These are phyloP conservation scores for Rauvolfia tetraphylla DNA, from an alignment of 257 asterid genomes.

Conservation along the genomic window DNA sequence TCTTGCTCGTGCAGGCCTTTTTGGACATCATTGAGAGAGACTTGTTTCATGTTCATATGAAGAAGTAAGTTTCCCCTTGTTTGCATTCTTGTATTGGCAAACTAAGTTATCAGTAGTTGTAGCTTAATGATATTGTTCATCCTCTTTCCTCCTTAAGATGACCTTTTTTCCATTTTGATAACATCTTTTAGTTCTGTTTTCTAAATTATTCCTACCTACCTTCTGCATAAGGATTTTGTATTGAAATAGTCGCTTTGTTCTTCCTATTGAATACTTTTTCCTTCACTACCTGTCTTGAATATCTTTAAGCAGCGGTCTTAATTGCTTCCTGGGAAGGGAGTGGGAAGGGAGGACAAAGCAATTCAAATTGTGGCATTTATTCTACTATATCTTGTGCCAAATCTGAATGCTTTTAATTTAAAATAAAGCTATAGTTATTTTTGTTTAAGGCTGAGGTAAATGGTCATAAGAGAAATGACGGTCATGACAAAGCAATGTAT, in stretches of 20 bases:
- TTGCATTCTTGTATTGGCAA: not conserved
- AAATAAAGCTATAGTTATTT: not conserved
- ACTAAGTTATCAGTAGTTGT: not conserved
- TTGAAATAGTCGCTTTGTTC: not conserved
- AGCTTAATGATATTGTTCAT: no score
- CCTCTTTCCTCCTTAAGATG: not conserved
- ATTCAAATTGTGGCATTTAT: not conserved
- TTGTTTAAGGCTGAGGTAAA: not conserved
- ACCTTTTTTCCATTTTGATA: not conserved
- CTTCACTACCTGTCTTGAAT: not conserved
- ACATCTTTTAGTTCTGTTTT: no score
- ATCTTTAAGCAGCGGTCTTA: not conserved
- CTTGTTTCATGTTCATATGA: slow-evolving; percentile 81
- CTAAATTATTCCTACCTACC: not conserved
- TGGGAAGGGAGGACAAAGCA: not conserved
- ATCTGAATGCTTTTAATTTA: not conserved
- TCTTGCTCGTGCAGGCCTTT: slow-evolving; percentile 61
- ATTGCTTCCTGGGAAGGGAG: not conserved
- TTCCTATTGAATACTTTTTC: not conserved
- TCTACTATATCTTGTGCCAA: not conserved
- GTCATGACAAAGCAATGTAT: no score
- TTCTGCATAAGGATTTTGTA: not conserved
- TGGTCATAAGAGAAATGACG: not conserved
- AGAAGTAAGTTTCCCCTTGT: slow-evolving; percentile 53
- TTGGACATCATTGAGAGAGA: slow-evolving; percentile 90